Percentiles rank a stretch among this genome's conserved stretches.
Conservation (phyloP, 495 filamentous ascomycete genomes). For the Penicillium samsonianum region DNA sequence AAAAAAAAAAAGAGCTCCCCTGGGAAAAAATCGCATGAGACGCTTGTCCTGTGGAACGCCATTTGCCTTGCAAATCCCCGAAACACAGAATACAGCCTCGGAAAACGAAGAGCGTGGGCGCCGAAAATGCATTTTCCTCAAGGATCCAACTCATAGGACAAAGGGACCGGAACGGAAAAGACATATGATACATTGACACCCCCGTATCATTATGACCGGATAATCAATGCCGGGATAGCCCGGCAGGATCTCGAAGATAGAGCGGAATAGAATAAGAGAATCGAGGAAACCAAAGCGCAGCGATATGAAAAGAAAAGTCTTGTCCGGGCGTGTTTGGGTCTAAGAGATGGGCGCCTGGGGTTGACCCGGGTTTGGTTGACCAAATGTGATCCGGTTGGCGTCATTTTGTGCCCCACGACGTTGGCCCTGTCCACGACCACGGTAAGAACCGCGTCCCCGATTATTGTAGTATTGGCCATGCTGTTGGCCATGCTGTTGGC, state of each 20-base stretch:
- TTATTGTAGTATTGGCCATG: constrained; percentile 39
- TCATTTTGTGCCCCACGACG: constrained; percentile 43
- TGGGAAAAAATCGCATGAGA: constrained; percentile 14
- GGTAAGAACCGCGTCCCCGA: constrained; percentile 44
- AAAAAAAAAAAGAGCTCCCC: constrained; percentile 1
- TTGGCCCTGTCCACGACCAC: constrained; percentile 49
- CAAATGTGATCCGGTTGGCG: constrained; percentile 29
- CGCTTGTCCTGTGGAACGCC: constrained; percentile 23
- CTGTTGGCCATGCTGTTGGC: constrained; percentile 18
- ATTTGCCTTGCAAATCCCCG: constrained; percentile 16
- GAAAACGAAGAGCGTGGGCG: constrained; percentile 18
- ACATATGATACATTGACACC: constrained; percentile 40
- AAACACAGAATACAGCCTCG: constrained; percentile 10
- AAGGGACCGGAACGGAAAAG: constrained; percentile 15
- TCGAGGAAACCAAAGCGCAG: constrained; percentile 3
- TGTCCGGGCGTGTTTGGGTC: neutral
- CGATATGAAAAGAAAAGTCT: constrained; percentile 3
- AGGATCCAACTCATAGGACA: constrained; percentile 15
- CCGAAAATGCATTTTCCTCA: constrained; percentile 29
- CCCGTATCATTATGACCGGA: constrained; percentile 30
- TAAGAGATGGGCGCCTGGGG: constrained; percentile 36
- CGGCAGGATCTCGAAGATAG: neutral
- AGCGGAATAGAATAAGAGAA: constrained; percentile 10
- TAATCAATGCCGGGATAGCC: constrained; percentile 6
- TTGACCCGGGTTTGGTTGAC: constrained; percentile 35